Evolutionary conservation across 805 yeast genomes (phyloP), one percentile per base, ranked within the genome.

Genomic region (Spathaspora passalidarum): DNA sequence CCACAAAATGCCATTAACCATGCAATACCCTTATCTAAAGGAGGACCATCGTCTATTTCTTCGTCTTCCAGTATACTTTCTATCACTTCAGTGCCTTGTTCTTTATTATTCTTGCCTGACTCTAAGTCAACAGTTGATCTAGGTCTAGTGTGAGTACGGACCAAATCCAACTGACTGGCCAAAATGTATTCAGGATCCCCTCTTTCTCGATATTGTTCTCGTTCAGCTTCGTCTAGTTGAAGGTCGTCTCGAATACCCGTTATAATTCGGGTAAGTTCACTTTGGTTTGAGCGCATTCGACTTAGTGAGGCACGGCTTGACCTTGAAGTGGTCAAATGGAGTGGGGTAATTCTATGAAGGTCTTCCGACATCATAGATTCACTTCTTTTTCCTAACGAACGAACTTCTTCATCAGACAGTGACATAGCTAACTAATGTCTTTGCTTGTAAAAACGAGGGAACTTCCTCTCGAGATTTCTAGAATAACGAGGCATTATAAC

Each of bases 1-100:
- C 71, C 68, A 16, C 77, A 79, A 3, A 78, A 60, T 0, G 81
- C 80, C 4, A 73, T 69, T 59, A 82, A 66, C 68, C 86, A 84
- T 11, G 75, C 75, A 40, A 55, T 56, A 2, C 85, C 81, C 2
- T 81, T 78, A 39, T 83, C 86, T 8, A 34, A 32, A 1, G 50
- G 49, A 6, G 51, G 54, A 14, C 32, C 44, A 10, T 42, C 42
- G 9, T 29, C 43, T 19, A 11, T 20, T 19, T 40, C 45, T 18
- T 47, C 49, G 11, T 36, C 25, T 9, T 16, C 17, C 11, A 14
- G 18, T 16, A 25, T 32, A 8, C 42, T 9, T 16, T 17, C 7
- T 16, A n/a, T 29, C 32, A 8, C 3, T 13, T 9, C 25, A 14
- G 43, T 16, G 5, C 42, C 20, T 34, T 20, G 13, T 34, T 29